Evolutionary conservation across 108 stramenopile genomes (phyloP).

Genomic region (Nannochloropsis salina): DNA sequence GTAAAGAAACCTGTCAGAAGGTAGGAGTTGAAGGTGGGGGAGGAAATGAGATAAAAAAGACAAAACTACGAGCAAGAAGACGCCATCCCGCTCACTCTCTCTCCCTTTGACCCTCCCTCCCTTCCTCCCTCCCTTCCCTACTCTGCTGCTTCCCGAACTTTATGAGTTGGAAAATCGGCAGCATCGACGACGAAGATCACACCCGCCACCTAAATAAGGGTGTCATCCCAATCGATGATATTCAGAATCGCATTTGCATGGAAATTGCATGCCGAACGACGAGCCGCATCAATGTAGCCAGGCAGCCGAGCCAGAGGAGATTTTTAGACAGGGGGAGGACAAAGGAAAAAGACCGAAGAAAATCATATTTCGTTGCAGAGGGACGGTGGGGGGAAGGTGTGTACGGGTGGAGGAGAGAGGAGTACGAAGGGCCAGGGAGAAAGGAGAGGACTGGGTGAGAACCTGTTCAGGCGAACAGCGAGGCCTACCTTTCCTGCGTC

Average conservation of each 20-base stretch:
- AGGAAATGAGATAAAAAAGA: background rate
- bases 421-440: too few relatives aligned
- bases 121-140: background rate
- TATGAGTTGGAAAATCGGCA: background rate
- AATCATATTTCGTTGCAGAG: background rate
- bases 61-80: background rate
- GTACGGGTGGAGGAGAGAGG: background rate
- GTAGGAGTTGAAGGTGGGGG: background rate
- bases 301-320: background rate
- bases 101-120: background rate
- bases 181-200: constrained; percentile 22
- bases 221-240: too few relatives aligned
- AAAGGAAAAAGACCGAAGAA: background rate
- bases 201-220: background rate
- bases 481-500: background rate
- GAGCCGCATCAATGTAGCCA: too few relatives aligned
- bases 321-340: background rate
- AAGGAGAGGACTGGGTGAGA: too few relatives aligned
- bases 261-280: too few relatives aligned
- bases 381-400: background rate
- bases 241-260: too few relatives aligned
- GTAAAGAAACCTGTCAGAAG: background rate
- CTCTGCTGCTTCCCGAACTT: background rate
- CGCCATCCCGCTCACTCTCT: background rate
- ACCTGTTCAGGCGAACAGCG: too few relatives aligned